Conservation (phyloP, 257 asterid species). For the Craterostigma plantagineum region DNA sequence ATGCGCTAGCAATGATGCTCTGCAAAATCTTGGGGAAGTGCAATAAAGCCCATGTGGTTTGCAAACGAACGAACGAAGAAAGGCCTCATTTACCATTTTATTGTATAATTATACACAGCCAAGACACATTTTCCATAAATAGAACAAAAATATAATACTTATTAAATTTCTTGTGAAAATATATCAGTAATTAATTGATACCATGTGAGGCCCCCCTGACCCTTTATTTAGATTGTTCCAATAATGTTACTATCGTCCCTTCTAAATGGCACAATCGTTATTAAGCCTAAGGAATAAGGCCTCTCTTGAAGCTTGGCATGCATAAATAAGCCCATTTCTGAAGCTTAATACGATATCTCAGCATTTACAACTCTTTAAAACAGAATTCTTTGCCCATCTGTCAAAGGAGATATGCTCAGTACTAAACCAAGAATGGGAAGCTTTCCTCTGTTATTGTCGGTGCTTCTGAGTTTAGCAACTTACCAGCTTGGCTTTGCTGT, state of each 20-base stretch:
- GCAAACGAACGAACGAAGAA: too few species aligned
- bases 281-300: slow-evolving; percentile 10
- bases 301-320: slow-evolving; percentile 11
- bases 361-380: background rate
- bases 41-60: too few species aligned
- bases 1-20: too few species aligned
- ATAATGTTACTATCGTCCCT: background rate
- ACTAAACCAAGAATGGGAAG: slow-evolving; percentile 12
- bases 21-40: too few species aligned
- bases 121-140: too few species aligned
- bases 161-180: too few species aligned
- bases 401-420: too few species aligned
- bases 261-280: slow-evolving; percentile 13
- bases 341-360: slow-evolving; percentile 7
- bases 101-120: too few species aligned
- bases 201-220: slow-evolving; percentile 9
- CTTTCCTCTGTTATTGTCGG: slow-evolving; percentile 11
- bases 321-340: slow-evolving; percentile 21
- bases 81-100: too few species aligned
- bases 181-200: too few species aligned
- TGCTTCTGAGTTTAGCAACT: slow-evolving; percentile 18
- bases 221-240: background rate
- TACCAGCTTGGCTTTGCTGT: slow-evolving; percentile 21
- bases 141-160: too few species aligned
- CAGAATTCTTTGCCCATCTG: too few species aligned